Conservation (phyloP, 2,329 filamentous ascomycete species). For the Apiospora phragmitis region DNA sequence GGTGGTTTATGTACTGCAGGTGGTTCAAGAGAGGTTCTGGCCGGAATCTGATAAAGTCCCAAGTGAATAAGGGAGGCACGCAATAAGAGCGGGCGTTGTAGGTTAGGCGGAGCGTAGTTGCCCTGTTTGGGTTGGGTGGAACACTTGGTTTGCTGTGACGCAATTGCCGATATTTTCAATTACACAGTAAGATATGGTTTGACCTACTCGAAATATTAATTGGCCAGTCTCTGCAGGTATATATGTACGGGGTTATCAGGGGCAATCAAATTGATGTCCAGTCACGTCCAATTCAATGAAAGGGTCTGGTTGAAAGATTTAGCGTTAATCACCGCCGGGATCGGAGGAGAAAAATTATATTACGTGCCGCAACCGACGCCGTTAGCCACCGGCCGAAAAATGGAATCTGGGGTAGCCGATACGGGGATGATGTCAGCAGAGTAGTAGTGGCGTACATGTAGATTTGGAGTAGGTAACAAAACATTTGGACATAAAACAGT, state of each 20-base stretch:
- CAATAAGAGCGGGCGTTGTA: background rate
- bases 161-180: background rate
- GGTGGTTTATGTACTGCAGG: background rate
- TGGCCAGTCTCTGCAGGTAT: background rate
- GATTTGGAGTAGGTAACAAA: no score
- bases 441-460: background rate
- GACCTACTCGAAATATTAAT: background rate
- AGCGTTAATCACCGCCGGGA: slow-evolving; percentile 20
- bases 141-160: background rate
- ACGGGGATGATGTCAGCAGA: background rate
- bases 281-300: background rate
- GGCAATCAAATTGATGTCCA: background rate
- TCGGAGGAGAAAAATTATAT: slow-evolving; percentile 26
- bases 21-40: background rate
- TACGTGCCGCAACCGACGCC: background rate
- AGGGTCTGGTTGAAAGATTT: slow-evolving; percentile 1
- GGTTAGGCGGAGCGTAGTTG: background rate
- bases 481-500: background rate
- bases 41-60: background rate
- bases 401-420: background rate
- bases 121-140: background rate
- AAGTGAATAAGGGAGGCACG: background rate
- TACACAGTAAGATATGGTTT: background rate
- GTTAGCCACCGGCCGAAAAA: background rate
- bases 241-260: background rate